These are phyloP conservation scores for Athelia psychrophila DNA, from an alignment of 1,284 basidiomycete species.

Conservation along the genomic window DNA sequence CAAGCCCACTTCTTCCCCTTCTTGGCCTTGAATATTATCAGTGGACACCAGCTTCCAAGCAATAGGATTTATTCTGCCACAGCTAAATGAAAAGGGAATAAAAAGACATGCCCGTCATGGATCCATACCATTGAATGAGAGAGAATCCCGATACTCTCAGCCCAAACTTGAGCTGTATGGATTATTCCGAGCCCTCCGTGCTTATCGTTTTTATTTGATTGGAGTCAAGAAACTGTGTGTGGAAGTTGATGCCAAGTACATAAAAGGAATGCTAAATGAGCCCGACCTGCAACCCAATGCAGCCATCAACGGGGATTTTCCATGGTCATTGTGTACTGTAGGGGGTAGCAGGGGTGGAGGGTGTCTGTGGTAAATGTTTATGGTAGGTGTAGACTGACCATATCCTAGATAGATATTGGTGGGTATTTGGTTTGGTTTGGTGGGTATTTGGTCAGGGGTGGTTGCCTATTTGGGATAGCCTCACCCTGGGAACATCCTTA, in stretches of 20 bases:
- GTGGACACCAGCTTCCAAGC: slow-evolving; percentile 27
- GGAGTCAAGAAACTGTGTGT: slow-evolving; percentile 26
- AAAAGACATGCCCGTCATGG: slow-evolving; percentile 5
- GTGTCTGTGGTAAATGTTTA: too few relatives aligned
- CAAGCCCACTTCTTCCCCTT: slow-evolving; percentile 21
- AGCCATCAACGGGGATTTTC: slow-evolving; percentile 29
- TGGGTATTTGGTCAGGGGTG: too few relatives aligned
- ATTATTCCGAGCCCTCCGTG: slow-evolving; percentile 8
- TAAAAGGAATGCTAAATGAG: slow-evolving; percentile 32
- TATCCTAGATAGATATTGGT: too few relatives aligned
- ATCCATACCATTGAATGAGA: slow-evolving; percentile 15
- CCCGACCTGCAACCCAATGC: slow-evolving; percentile 32
- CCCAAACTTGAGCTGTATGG: slow-evolving; percentile 16
- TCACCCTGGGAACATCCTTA: too few relatives aligned
- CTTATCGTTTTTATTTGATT: slow-evolving; percentile 19
- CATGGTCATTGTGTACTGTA: too few relatives aligned
- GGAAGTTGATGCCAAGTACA: slow-evolving; percentile 31
- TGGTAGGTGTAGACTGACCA: too few relatives aligned
- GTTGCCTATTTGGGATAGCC: too few relatives aligned
- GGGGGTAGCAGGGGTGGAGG: too few relatives aligned
- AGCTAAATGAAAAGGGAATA: slow-evolving; percentile 17
- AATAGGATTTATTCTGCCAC: slow-evolving; percentile 27
- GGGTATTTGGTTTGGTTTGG: too few relatives aligned
- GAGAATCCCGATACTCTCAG: slow-evolving; percentile 22
- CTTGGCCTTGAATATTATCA: slow-evolving; percentile 19